These are phyloP conservation scores for Termitomyces sp. DNA, from an alignment of 768 basidiomycete species.

Conservation along the genomic window DNA sequence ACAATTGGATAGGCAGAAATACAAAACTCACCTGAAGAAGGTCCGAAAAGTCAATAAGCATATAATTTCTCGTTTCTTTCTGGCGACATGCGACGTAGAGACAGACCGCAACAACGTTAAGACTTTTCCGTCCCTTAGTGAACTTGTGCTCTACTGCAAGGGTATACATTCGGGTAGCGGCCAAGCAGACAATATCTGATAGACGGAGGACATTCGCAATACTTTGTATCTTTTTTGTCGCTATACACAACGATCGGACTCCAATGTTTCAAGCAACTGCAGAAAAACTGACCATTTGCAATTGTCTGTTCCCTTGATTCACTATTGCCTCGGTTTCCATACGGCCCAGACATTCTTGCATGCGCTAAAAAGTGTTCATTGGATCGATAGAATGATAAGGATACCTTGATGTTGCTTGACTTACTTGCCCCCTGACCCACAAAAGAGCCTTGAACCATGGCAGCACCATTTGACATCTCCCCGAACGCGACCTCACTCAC, in stretches of 20 bases:
- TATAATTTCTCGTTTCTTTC: constrained; percentile 87
- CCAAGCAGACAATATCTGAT: constrained; percentile 74
- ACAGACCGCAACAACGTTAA: constrained; percentile 95
- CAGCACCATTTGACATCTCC: constrained; percentile 89
- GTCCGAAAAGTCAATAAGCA: constrained; percentile 99
- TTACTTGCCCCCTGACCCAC: constrained; percentile 88
- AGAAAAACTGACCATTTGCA: constrained; percentile 63
- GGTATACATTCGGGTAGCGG: constrained; percentile 85
- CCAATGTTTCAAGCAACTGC: neutral
- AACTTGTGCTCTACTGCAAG: constrained; percentile 94
- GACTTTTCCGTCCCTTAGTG: constrained; percentile 86
- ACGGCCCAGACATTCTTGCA: constrained; percentile 78
- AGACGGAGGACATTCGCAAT: constrained; percentile 76
- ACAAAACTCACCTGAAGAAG: constrained; percentile 64
- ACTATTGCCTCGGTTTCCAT: constrained; percentile 70
- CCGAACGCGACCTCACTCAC: constrained; percentile 94
- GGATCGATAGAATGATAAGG: neutral
- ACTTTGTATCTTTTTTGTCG: constrained; percentile 77
- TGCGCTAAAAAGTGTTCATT: constrained; percentile 48
- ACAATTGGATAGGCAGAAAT: neutral
- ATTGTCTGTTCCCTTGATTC: constrained; percentile 92
- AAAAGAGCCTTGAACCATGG: constrained; percentile 93
- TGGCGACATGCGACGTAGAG: constrained; percentile 92
- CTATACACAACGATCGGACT: constrained; percentile 32
- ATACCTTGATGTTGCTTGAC: constrained; percentile 26